phyloP scores from a whole-genome alignment of 805 yeast species.

The Candida morakotiae region DNA sequence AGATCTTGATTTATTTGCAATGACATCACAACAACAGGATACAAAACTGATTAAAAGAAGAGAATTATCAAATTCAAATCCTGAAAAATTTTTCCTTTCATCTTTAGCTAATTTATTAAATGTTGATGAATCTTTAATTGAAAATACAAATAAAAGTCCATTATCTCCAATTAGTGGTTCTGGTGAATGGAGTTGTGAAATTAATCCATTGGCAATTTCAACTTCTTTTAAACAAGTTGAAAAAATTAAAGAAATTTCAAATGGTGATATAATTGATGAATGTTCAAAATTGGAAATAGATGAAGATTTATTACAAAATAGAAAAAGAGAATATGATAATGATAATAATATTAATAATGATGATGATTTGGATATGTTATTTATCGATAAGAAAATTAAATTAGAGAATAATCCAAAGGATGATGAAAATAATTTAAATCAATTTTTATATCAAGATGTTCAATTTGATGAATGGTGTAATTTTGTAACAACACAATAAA shows the following conservation, averaged over 20 bases:
- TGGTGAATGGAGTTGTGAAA: slow-evolving; percentile 40
- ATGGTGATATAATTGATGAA: slow-evolving; percentile 19
- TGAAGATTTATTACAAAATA: too few relatives aligned
- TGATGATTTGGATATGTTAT: slow-evolving; percentile 32
- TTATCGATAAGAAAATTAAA: slow-evolving; percentile 32
- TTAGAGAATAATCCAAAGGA: slow-evolving; percentile 12
- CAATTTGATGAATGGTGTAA: slow-evolving; percentile 34
- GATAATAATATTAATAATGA: too few relatives aligned
- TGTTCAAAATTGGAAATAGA: slow-evolving; percentile 13
- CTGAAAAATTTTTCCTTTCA: slow-evolving; percentile 46
- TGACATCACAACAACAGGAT: slow-evolving; percentile 31
- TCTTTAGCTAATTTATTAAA: slow-evolving; percentile 49
- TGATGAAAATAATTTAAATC: too few relatives aligned
- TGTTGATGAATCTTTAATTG: slow-evolving; percentile 27
- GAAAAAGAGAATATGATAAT: slow-evolving; percentile 20
- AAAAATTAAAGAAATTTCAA: slow-evolving; percentile 29
- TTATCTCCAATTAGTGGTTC: slow-evolving; percentile 29
- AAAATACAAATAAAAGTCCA: slow-evolving; percentile 23
- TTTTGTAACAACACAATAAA: slow-evolving; percentile 17
- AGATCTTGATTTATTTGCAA: slow-evolving; percentile 22
- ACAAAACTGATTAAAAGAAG: slow-evolving; percentile 42
- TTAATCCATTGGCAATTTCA: slow-evolving; percentile 41
- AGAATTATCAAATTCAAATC: slow-evolving; percentile 42
- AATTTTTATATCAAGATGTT: slow-evolving; percentile 27
- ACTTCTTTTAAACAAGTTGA: slow-evolving; percentile 46